Evolutionary conservation across 2,329 filamentous ascomycete genomes (phyloP).

Genomic region (Albophoma yamanashiensis): DNA sequence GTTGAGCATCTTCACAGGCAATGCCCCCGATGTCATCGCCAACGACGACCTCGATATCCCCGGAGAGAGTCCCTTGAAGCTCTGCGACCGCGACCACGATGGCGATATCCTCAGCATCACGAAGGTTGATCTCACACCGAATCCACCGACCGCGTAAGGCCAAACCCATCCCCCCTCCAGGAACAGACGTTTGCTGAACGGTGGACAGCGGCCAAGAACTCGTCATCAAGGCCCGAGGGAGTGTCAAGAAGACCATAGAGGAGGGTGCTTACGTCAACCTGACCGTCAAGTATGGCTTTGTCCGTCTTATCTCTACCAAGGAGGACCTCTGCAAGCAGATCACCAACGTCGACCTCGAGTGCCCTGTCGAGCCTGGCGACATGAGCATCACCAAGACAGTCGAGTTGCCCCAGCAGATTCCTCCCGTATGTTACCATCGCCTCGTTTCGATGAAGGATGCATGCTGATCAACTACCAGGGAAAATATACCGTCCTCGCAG

Average conservation of each 20-base stretch:
- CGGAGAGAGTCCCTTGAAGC: constrained; percentile 75
- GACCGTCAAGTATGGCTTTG: constrained; percentile 88
- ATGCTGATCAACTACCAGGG: constrained; percentile 43
- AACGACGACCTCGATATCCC: constrained; percentile 55
- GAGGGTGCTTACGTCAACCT: constrained; percentile 74
- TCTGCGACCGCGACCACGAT: constrained; percentile 57
- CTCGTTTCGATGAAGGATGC: neutral
- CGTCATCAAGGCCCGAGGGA: constrained; percentile 67
- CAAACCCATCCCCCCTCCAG: neutral
- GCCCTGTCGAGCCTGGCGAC: constrained; percentile 74
- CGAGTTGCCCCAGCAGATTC: constrained; percentile 75
- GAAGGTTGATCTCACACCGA: constrained; percentile 70
- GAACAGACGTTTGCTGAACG: constrained; percentile 11
- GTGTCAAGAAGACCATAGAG: constrained; percentile 60
- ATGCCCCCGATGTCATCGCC: constrained; percentile 21
- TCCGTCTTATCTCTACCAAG: constrained; percentile 72
- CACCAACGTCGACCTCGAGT: constrained; percentile 76
- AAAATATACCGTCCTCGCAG: constrained; percentile 79
- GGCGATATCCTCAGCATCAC: constrained; percentile 67
- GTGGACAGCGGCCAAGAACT: constrained; percentile 60
- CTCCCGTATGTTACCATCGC: constrained; percentile 54
- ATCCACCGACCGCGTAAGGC: constrained; percentile 71
- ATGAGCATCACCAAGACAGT: constrained; percentile 70
- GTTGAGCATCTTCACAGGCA: constrained; percentile 28
- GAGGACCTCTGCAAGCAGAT: constrained; percentile 86